These are phyloP conservation scores for Penicillium sp. DNA, from an alignment of 2,329 filamentous ascomycete species.

Conservation along the genomic window DNA sequence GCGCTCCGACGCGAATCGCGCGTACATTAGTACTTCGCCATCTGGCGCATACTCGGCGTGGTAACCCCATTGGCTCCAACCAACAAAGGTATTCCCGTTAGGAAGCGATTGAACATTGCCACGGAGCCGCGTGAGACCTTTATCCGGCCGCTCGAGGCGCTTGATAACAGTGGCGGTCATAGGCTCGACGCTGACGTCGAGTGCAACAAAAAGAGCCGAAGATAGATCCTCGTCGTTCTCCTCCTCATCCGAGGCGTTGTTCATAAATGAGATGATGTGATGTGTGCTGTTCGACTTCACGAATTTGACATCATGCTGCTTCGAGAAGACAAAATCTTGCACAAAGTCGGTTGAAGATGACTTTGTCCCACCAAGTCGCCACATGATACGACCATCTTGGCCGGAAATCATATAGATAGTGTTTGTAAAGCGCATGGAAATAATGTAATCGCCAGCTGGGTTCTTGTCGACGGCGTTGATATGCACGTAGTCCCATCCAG, in stretches of 20 bases:
- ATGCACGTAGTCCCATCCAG: constrained; percentile 31
- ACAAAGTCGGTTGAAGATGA: constrained; percentile 19
- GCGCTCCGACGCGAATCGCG: constrained; percentile 25
- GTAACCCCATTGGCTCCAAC: constrained; percentile 31
- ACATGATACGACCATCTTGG: constrained; percentile 29
- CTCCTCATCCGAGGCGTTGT: constrained; percentile 28
- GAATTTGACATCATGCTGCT: constrained; percentile 35
- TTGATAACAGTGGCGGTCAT: constrained; percentile 24
- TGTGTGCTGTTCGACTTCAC: constrained; percentile 22
- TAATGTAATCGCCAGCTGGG: constrained; percentile 32
- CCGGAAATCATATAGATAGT: constrained; percentile 35
- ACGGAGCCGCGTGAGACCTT: constrained; percentile 24
- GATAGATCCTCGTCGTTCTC: constrained; percentile 19
- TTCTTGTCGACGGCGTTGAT: constrained; percentile 37
- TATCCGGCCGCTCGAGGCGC: constrained; percentile 29
- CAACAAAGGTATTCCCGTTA: constrained; percentile 30
- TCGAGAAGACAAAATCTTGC: constrained; percentile 29
- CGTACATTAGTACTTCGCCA: constrained; percentile 28
- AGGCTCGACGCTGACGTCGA: constrained; percentile 18
- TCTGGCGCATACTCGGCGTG: constrained; percentile 25
- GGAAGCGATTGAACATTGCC: constrained; percentile 31
- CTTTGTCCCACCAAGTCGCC: constrained; percentile 32
- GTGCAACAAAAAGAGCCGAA: constrained; percentile 22
- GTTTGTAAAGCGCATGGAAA: constrained; percentile 35
- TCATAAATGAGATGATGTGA: constrained; percentile 27